phyloP scores from a whole-genome alignment of 2,329 filamentous ascomycete species.

The Neurospora crassa region DNA sequence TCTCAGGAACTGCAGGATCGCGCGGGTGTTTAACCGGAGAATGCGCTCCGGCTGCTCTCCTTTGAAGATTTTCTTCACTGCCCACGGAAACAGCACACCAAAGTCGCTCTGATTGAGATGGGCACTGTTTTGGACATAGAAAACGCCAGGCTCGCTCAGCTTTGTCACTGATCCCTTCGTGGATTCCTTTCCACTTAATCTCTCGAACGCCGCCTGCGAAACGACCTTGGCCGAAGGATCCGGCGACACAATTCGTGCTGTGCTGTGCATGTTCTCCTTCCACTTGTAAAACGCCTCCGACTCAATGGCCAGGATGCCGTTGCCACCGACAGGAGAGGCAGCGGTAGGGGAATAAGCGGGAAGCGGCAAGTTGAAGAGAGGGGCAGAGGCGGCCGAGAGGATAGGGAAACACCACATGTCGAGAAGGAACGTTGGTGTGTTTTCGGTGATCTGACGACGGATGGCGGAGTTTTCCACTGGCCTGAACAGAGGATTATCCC shows the following conservation, averaged over 20 bases:
- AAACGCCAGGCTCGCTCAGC: constrained; percentile 54
- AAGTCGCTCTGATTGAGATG: constrained; percentile 81
- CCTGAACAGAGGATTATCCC: constrained; percentile 49
- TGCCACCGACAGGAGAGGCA: constrained; percentile 39
- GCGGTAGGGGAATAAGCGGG: constrained; percentile 51
- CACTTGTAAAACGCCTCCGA: constrained; percentile 74
- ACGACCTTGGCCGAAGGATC: constrained; percentile 37
- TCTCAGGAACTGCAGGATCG: constrained; percentile 47
- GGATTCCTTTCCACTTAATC: constrained; percentile 16
- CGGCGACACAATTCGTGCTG: constrained; percentile 55
- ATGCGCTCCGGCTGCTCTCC: constrained; percentile 49
- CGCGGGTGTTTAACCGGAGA: constrained; percentile 49
- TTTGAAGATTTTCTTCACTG: constrained; percentile 48
- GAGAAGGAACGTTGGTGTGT: constrained; percentile 57
- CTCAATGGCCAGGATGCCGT: constrained; percentile 58
- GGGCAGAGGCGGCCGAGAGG: constrained; percentile 48
- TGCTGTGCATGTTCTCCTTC: constrained; percentile 60
- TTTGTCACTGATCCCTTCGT: constrained; percentile 16
- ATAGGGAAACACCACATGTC: constrained; percentile 77
- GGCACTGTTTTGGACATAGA: constrained; percentile 63
- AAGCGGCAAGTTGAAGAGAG: constrained; percentile 63
- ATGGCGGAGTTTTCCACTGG: constrained; percentile 48
- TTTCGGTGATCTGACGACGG: constrained; percentile 55
- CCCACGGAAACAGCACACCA: constrained; percentile 69
- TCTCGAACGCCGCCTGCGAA: constrained; percentile 30